phyloP scores from a whole-genome alignment of 116 monocot species.

The Trichopus zeylanicus region DNA sequence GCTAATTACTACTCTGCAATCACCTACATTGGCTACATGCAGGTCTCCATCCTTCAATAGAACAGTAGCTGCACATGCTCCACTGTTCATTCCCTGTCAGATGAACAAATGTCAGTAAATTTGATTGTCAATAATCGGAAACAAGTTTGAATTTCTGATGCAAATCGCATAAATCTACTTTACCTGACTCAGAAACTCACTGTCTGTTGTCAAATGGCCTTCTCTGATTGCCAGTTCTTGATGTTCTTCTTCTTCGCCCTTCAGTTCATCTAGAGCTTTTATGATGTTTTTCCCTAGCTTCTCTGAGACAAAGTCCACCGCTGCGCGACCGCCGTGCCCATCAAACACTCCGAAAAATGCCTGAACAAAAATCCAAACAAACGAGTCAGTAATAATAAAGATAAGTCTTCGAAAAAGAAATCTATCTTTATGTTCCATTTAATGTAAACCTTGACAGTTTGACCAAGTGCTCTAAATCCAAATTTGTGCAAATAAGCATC shows the following conservation, averaged over 20 bases:
- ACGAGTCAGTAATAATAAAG: neutral
- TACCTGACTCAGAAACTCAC: slow-evolving; percentile 64
- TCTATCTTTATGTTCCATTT: neutral
- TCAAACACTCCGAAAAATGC: slow-evolving; percentile 87
- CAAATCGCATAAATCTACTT: neutral
- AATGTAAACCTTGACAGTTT: too few species aligned
- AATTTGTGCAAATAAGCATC: too few species aligned
- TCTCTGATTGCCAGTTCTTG: slow-evolving; percentile 40
- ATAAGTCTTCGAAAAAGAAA: neutral
- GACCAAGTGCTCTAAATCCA: too few species aligned
- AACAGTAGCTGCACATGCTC: slow-evolving; percentile 68
- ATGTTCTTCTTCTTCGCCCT: slow-evolving; percentile 17
- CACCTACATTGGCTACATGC: slow-evolving; percentile 59
- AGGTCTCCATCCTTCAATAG: slow-evolving; percentile 52
- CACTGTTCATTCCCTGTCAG: slow-evolving; percentile 42
- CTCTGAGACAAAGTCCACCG: slow-evolving; percentile 56
- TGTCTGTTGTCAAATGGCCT: slow-evolving; percentile 64
- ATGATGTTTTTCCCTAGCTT: slow-evolving; percentile 66
- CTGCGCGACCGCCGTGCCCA: slow-evolving; percentile 83
- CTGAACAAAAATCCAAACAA: slow-evolving; percentile 24
- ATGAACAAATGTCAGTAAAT: neutral
- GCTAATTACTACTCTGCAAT: slow-evolving; percentile 62
- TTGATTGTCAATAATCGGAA: neutral
- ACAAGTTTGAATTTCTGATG: neutral
- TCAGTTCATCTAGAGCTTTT: slow-evolving; percentile 9